phyloP scores from a whole-genome alignment of 2,329 filamentous ascomycete species.

The Arthrobotrys sinensis region DNA sequence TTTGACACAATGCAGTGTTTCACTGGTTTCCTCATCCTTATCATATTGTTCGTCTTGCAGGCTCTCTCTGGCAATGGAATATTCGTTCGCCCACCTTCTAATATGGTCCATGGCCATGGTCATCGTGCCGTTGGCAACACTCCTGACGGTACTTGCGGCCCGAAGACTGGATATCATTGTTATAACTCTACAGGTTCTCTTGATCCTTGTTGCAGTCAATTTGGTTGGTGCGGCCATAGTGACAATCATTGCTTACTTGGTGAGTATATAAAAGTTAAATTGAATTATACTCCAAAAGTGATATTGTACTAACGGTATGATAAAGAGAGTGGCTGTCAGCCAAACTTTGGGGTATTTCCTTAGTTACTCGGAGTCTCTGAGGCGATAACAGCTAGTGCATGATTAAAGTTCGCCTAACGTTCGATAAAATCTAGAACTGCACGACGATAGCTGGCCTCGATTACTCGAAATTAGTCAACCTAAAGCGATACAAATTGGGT shows the following conservation, averaged over 20 bases:
- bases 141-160: slow-evolving; percentile 43
- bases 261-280: neutral
- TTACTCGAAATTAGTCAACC: slow-evolving; percentile 30
- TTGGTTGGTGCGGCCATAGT: slow-evolving; percentile 35
- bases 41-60: neutral
- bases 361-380: neutral
- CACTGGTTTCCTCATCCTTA: slow-evolving; percentile 1
- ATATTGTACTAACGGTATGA: neutral
- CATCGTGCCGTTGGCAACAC: neutral
- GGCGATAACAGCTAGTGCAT: neutral
- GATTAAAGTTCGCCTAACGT: neutral
- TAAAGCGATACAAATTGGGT: slow-evolving; percentile 28
- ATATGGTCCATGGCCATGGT: neutral
- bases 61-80: neutral
- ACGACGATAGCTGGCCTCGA: slow-evolving; percentile 12
- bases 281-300: no score
- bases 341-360: slow-evolving; percentile 22
- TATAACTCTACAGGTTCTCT: neutral
- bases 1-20: neutral
- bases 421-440: slow-evolving; percentile 23
- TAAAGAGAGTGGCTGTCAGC: slow-evolving; percentile 32
- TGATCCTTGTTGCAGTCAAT: slow-evolving; percentile 41
- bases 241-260: slow-evolving; percentile 38
- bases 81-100: neutral
- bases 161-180: slow-evolving; percentile 13